Conservation (phyloP, 1,139 yeast species). For the Suhomyces taliae region DNA sequence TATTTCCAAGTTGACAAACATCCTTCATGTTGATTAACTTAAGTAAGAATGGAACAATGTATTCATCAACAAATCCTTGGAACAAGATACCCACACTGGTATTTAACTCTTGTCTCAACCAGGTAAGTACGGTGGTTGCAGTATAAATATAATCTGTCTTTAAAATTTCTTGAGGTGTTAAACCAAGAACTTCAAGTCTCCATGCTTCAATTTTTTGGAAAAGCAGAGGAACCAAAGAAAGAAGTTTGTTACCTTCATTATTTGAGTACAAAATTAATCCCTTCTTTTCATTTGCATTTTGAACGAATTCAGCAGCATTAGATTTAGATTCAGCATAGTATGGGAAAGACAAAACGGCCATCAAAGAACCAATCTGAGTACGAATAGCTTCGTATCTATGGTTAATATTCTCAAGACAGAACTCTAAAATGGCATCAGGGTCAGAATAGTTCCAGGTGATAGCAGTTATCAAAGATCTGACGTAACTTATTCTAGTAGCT, state of each 20-base stretch:
- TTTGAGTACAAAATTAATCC: constrained; percentile 30
- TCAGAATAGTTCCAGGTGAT: constrained; percentile 60
- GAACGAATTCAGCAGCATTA: constrained; percentile 44
- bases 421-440: constrained; percentile 46
- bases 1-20: constrained; percentile 71
- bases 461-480: constrained; percentile 55
- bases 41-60: constrained; percentile 71
- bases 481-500: constrained; percentile 59
- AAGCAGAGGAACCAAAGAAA: constrained; percentile 26
- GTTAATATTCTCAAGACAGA: constrained; percentile 47
- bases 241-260: constrained; percentile 22
- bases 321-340: constrained; percentile 52
- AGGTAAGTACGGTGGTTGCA: constrained; percentile 45
- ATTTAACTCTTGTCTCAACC: constrained; percentile 43
- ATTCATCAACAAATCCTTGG: constrained; percentile 34
- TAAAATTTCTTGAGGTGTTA: constrained; percentile 47
- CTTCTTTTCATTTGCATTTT: constrained; percentile 27
- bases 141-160: constrained; percentile 49
- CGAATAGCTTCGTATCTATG: constrained; percentile 81
- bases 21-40: constrained; percentile 72
- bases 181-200: constrained; percentile 34
- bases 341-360: constrained; percentile 56
- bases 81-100: constrained; percentile 44
- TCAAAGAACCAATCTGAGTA: constrained; percentile 64
- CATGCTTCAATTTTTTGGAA: constrained; percentile 49